Evolutionary conservation across 2,329 filamentous ascomycete species (phyloP).

Genomic region (Aureobasidium sp.): DNA sequence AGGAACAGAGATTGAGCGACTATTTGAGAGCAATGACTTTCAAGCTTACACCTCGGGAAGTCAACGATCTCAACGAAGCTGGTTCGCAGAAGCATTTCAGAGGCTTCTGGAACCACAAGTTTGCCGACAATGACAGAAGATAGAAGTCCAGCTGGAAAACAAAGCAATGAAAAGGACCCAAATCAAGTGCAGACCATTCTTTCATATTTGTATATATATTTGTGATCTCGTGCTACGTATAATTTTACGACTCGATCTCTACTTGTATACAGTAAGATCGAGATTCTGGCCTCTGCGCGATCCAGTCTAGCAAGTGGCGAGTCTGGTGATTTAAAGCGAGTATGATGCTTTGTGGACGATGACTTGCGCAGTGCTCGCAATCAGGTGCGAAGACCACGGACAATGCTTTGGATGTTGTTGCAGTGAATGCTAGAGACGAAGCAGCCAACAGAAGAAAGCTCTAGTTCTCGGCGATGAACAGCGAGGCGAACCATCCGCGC

Average conservation of each 20-base stretch:
- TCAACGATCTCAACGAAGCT: conserved; percentile 43
- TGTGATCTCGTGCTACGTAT: background rate
- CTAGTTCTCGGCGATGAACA: background rate
- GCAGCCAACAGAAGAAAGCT: background rate
- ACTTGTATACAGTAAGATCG: background rate
- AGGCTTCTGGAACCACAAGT: conserved; percentile 45
- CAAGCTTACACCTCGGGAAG: conserved; percentile 50
- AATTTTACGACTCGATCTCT: background rate
- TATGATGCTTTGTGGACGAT: background rate
- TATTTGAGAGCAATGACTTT: conserved; percentile 50
- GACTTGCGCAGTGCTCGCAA: background rate
- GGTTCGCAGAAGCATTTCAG: conserved; percentile 45
- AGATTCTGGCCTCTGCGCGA: background rate
- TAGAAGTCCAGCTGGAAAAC: conserved; percentile 11
- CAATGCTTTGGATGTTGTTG: background rate
- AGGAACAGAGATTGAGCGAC: conserved; percentile 51
- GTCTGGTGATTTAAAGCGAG: background rate
- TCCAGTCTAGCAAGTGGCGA: background rate
- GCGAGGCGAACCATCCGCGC: background rate
- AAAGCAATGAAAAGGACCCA: background rate
- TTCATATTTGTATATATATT: background rate
- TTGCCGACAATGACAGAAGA: conserved; percentile 35
- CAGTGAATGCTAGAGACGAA: background rate
- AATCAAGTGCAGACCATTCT: background rate
- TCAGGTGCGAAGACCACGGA: background rate